Evolutionary conservation across 768 basidiomycete species (phyloP), one percentile per base, ranked within the genome.

Genomic region (Rhodosporidiobolus sp.): DNA sequence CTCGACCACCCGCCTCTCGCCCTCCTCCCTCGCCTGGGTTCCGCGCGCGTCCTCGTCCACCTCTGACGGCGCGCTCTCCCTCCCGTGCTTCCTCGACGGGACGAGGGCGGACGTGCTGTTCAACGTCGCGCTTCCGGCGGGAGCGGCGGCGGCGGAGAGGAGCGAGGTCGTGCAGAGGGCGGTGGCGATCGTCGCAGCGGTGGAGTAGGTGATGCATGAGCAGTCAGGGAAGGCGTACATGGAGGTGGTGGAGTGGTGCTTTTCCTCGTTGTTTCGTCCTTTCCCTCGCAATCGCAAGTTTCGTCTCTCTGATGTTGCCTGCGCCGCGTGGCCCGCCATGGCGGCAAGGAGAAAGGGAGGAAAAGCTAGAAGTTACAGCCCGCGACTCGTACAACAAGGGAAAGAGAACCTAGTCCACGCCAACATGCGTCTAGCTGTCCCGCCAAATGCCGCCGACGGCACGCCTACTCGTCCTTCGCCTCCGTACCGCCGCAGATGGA

Each of bases 61-160:
- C 22, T 19, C 28, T 16, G 50, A 46, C n/a, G 57, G 38, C 38
- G 38, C 8, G 38, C 38, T 94, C 78, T 90, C 88, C 75, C 83
- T 98, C 30, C 95, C 94, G 0, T 91, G 96, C 55, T 98, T 96
- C 81, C 86, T 97, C 79, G 96, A 97, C 81, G 84, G 85, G 46
- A 75, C 75, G 90, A 92, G 75, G 78, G 81, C 82, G 86, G 94
- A 62, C 90, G 88, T 79, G 46, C 82, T 98, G 78, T 94, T 96
- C 83, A 92, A 90, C 2, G 88, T 95, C 48, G 87, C 91, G 77
- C 81, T 98, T 67, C 89, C 90, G 28, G 89, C 92, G 76, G 89
- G 89, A 71, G 85, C 81, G 72, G 85, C 84, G 53, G 85, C 81
- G 72, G 85, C 84, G 53, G 87, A 87, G 0, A 85, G 87, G 43